Evolutionary conservation across 2,329 filamentous ascomycete species (phyloP).

Genomic region (Penicillium oxalicum): DNA sequence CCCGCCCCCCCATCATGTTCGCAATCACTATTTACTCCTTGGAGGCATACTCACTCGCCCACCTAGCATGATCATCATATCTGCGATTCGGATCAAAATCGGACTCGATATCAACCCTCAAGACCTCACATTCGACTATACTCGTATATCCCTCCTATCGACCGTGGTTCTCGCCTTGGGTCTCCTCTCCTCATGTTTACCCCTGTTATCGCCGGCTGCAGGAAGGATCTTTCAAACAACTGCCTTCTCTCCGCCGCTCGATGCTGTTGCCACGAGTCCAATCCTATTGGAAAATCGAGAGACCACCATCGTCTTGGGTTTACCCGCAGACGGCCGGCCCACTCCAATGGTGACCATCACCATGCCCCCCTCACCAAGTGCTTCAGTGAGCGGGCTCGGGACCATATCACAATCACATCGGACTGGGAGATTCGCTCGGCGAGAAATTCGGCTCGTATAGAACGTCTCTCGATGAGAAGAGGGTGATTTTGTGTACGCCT

Average conservation of each 20-base stretch:
- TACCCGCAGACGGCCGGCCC: slow-evolving; percentile 10
- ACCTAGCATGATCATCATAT: slow-evolving; percentile 9
- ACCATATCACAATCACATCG: slow-evolving; percentile 19
- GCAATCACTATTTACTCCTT: not conserved
- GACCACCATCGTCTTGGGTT: slow-evolving; percentile 5
- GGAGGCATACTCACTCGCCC: too few relatives aligned
- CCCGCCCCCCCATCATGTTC: not conserved
- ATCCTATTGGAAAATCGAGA: slow-evolving; percentile 10
- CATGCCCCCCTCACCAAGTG: slow-evolving; percentile 11
- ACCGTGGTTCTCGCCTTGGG: slow-evolving; percentile 8
- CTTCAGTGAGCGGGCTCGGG: slow-evolving; percentile 12
- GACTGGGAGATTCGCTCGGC: slow-evolving; percentile 23
- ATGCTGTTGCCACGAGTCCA: slow-evolving; percentile 1
- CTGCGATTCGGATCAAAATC: slow-evolving; percentile 9
- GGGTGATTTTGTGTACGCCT: not conserved
- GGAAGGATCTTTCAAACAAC: slow-evolving; percentile 3
- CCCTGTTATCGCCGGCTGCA: slow-evolving; percentile 7
- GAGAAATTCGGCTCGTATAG: slow-evolving; percentile 16
- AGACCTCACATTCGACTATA: slow-evolving; percentile 9
- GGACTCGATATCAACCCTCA: slow-evolving; percentile 4
- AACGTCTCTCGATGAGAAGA: slow-evolving; percentile 12
- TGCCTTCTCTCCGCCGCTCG: slow-evolving; percentile 2
- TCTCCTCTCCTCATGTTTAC: slow-evolving; percentile 16
- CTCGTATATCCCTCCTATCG: slow-evolving; percentile 12
- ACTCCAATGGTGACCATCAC: slow-evolving; percentile 12